Conservation (phyloP, 2,329 filamentous ascomycete species). For the Talaromyces piceae region DNA sequence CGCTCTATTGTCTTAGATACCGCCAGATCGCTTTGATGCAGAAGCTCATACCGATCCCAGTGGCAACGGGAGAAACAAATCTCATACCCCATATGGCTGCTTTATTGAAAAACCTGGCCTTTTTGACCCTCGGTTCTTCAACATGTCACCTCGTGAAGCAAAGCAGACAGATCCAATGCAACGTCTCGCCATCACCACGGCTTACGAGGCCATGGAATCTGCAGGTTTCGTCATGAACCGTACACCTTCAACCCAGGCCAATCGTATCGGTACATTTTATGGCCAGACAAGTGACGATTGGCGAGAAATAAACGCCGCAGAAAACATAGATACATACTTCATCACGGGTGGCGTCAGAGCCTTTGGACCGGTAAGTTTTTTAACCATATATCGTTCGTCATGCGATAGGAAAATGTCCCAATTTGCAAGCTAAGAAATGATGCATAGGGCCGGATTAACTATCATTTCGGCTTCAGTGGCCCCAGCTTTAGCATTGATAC, state of each 20-base stretch:
- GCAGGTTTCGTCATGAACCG: conserved; percentile 65
- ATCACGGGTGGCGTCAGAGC: conserved; percentile 53
- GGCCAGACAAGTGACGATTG: conserved; percentile 66
- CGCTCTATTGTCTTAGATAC: conserved; percentile 38
- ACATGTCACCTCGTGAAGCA: conserved; percentile 64
- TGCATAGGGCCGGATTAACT: conserved; percentile 53
- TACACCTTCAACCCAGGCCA: conserved; percentile 54
- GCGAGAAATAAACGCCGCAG: conserved; percentile 54
- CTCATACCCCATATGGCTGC: conserved; percentile 25
- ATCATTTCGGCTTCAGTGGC: conserved; percentile 65
- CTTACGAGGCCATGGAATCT: conserved; percentile 74
- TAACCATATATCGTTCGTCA: neutral
- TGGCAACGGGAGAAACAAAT: conserved; percentile 27
- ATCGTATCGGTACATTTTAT: conserved; percentile 63
- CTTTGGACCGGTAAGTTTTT: conserved; percentile 53
- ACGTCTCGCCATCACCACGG: conserved; percentile 65
- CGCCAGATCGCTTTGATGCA: conserved; percentile 37
- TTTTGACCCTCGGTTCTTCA: conserved; percentile 37
- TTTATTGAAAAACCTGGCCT: conserved; percentile 31
- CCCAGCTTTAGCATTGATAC: conserved; percentile 64
- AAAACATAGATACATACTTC: conserved; percentile 61
- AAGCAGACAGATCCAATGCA: conserved; percentile 74
- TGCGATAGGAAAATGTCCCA: too few relatives aligned
- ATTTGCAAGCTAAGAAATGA: neutral
- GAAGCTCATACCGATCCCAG: conserved; percentile 26